Conservation (phyloP, 2,329 filamentous ascomycete species). For the Phaeosphaeria sp. region DNA sequence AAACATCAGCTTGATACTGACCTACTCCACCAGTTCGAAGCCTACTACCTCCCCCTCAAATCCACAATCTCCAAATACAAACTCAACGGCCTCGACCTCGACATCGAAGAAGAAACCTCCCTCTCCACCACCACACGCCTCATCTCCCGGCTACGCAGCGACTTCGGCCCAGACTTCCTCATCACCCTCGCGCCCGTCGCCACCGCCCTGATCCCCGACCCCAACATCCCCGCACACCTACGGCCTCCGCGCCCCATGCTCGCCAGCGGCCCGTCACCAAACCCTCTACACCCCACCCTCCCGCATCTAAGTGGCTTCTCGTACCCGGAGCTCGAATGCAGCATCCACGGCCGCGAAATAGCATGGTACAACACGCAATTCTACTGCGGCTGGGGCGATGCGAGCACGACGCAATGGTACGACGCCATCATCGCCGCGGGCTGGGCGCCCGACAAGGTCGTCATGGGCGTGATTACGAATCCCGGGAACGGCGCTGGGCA, state of each 20-base stretch:
- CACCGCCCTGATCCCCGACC: slow-evolving; percentile 68
- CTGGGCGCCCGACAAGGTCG: slow-evolving; percentile 76
- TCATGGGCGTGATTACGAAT: slow-evolving; percentile 82
- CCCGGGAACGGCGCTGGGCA: slow-evolving; percentile 72
- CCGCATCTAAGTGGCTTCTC: slow-evolving; percentile 81
- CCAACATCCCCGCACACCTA: slow-evolving; percentile 39
- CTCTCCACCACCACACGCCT: slow-evolving; percentile 66
- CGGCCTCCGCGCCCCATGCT: slow-evolving; percentile 39
- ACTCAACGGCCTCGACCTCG: slow-evolving; percentile 50
- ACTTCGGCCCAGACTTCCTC: slow-evolving; percentile 75
- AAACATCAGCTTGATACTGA: background rate
- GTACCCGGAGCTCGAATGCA: slow-evolving; percentile 74
- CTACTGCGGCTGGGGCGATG: slow-evolving; percentile 87
- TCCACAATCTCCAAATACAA: slow-evolving; percentile 66
- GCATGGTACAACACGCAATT: slow-evolving; percentile 92
- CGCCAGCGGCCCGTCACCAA: slow-evolving; percentile 36
- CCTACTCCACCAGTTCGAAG: slow-evolving; percentile 65
- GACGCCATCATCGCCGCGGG: slow-evolving; percentile 66
- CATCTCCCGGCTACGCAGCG: slow-evolving; percentile 58
- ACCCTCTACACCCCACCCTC: slow-evolving; percentile 43
- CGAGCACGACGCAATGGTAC: slow-evolving; percentile 59
- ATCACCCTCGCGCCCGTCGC: slow-evolving; percentile 85
- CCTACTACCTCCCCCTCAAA: slow-evolving; percentile 73
- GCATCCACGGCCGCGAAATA: slow-evolving; percentile 58
- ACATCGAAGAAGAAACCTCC: slow-evolving; percentile 73